Evolutionary conservation across 73 alveolate species (phyloP), one percentile per base, ranked within the genome.

Genomic region (Paraurostyla sp.): DNA sequence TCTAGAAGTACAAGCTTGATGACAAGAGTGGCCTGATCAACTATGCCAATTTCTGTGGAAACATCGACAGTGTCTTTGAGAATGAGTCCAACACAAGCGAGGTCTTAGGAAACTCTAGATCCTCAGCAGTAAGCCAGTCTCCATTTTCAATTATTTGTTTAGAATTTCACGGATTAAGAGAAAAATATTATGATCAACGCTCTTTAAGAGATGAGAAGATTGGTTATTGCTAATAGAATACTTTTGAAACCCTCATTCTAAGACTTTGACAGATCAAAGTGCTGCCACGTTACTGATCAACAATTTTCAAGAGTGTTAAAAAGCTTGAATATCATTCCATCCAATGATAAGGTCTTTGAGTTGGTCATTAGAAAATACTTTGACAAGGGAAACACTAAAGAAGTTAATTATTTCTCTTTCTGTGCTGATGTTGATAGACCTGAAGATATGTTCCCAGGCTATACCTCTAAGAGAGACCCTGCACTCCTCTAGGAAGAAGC

Each of bases 401-500:
- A 93, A 86, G 97, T 96, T 48, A 94, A 96, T 89, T 96, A 96
- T 58, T 84, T 94, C 59, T 80, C 76, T 62, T 96, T 96, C 89
- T 96, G 99, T 78, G 92, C 89, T 46, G 99, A 94, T 62, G 97
- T 96, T 9, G 99, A 96, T 41, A 92, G 96, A 80, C 97, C 95
- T 15, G 96, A 95, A 68, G 97, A 93, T 71, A 94, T 93, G 97
- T 80, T 93, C 89, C 93, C 94, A 23, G 92, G 65, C 80, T 83
- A 65, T 46, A 52, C 33, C 29, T 51, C 87, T 4, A 75, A 75
- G 52, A 75, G 60, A n/a, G 38, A 6, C 56, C 69, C 11, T 36
- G 22, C 30, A 29, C 4, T 23, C 13, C 75, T 22, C 54, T 20
- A 36, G 38, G 76, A 54, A 27, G 68, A 32, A 41, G 33, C 20